Base-by-base conservation (phyloP, 2,329 filamentous ascomycete genomes). In the Penicillium sp. region DNA sequence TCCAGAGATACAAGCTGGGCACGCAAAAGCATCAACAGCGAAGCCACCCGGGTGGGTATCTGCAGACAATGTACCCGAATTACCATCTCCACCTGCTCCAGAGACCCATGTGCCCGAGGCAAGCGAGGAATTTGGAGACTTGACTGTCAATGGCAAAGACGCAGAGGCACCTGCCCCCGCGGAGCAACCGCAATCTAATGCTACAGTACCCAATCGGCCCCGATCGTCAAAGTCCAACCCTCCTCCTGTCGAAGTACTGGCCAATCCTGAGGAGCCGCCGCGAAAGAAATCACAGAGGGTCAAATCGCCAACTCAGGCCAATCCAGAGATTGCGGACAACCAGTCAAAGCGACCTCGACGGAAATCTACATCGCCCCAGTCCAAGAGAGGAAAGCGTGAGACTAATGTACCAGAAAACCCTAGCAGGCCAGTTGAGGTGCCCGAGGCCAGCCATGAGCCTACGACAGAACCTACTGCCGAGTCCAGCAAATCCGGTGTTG, bases 21-120 rank as follows among this genome's bases (percentile, higher is more conserved):
- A 3, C 3, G 36, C 29, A 2, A 44, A 48, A 32, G 37, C 34
- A 15, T n/a, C 30, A 0, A 5, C 32, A 17, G 42, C 54, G 26
- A 42, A 56, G 21, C n/a, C 41, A 12, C 30, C 20, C 33, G 30
- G 32, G 34, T 50, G 42, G 24, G 33, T 49, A 32, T 29, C 20
- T 10, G 48, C 30, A 13, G 36, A 37, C 29, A 36, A 46, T 26
- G 45, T 49, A 17, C 32, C 37, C 3, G 34, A 36, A 18, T 13
- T 36, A 34, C 46, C 10, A 13, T 24, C 33, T 5, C 32, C 37
- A 18, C 32, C 27, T 13, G 10, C 18, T 15, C 30, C 23, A 7
- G 51, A 48, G 17, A n/a, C 41, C 4, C 29, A 42, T 18, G 12
- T 20, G 7, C 23, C 32, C 7, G 21, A 48, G 30, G 21, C 18